Evolutionary conservation across 495 filamentous ascomycete species (phyloP), one percentile per base, ranked within the genome.

Genomic region (Annulohypoxylon maeteangense): DNA sequence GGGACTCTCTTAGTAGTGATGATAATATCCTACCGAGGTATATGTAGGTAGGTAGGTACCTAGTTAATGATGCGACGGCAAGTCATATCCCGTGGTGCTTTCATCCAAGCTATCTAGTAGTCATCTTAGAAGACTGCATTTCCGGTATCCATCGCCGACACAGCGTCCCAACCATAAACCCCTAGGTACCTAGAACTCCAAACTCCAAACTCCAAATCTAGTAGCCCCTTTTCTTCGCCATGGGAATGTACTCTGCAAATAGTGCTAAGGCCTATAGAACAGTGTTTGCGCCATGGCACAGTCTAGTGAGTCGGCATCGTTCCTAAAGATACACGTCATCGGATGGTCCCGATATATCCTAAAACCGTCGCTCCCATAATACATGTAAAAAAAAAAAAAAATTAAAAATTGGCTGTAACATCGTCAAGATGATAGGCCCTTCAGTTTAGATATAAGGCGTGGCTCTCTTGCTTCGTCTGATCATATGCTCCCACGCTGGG

Each of bases 401-500:
- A n/a, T n/a, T n/a, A n/a, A n/a, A n/a, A n/a, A n/a, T n/a, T n/a
- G n/a, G n/a, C 5, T 12, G 42, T 1, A 10, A 7, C 25, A 45
- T 53, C 22, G 4, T 44, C 7, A 4, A 5, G 1, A 58, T 11
- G 5, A 25, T 36, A 3, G 18, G 22, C 7, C 36, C 23, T 54
- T 57, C 5, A 20, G 44, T 48, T 73, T 54, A 77, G 48, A 77
- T 23, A 45, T 71, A 77, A 27, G 70, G 60, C 47, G 75, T 65
- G 20, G 65, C 48, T 4, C 74, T 68, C 38, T 71, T 75, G 53
- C 62, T 68, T 72, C 72, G 65, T 45, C 68, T 70, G 40, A 77
- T 76, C 72, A 77, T 77, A 29, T 77, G 70, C 27, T 75, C 75
- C 75, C 75, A 77, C 14, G 75, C 58, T 23, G 75, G 73, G 12